Percentiles rank a stretch among this genome's conserved stretches.
Evolutionary conservation across 2,329 filamentous ascomycete genomes (phyloP).

Genomic region (Monilinia aucupariae): DNA sequence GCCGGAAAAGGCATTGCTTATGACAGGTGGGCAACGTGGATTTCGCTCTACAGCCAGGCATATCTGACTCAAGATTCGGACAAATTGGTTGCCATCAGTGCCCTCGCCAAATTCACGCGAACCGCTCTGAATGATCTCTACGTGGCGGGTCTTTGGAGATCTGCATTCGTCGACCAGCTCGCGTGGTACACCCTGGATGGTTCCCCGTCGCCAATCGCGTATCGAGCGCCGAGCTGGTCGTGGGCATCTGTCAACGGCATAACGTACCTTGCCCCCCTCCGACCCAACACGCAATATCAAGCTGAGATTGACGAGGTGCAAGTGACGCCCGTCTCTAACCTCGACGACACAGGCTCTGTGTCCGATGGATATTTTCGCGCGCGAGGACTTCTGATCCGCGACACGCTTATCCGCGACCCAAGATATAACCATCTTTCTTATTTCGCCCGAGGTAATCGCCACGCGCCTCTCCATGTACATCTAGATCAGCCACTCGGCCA

Average conservation of each 20-base stretch:
- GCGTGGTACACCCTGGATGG: rapidly evolving
- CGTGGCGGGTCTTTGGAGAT: constrained; percentile 5
- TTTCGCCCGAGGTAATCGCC: not conserved
- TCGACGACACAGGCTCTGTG: not conserved
- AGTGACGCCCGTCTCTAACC: not conserved
- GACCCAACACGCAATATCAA: not conserved
- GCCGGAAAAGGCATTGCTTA: not conserved
- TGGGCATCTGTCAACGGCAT: not conserved
- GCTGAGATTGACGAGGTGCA: not conserved
- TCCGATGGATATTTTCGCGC: constrained; percentile 2
- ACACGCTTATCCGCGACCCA: not conserved
- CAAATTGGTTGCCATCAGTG: not conserved
- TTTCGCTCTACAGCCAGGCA: not conserved
- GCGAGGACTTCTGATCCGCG: not conserved
- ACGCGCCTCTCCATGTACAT: rapidly evolving
- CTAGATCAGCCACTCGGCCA: not conserved
- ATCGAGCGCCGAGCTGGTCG: constrained; percentile 10
- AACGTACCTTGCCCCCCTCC: rapidly evolving
- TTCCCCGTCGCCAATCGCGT: not conserved
- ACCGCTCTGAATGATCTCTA: not conserved
- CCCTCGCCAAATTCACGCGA: not conserved
- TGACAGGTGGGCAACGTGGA: not conserved
- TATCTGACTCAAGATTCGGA: not conserved
- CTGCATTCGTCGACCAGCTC: not conserved
- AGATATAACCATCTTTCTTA: not conserved